phyloP scores from a whole-genome alignment of 345 rosid genomes.

The Trapa incisa region DNA sequence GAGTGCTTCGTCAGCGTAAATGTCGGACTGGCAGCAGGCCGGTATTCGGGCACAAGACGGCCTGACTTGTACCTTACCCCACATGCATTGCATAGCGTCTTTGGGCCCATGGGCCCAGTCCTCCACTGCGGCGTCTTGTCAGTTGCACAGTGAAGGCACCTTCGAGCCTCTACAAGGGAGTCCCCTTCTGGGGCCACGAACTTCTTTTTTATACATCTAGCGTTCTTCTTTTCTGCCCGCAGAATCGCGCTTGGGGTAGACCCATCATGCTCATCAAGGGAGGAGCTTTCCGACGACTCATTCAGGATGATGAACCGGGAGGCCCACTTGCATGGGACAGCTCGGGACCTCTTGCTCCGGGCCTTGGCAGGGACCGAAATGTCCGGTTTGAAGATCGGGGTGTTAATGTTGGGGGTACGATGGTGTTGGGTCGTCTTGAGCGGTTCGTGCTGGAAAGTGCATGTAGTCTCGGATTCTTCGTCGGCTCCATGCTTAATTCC shows the following conservation, averaged over 20 bases:
- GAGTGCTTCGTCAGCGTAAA: slow-evolving; percentile 60
- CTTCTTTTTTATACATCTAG: slow-evolving; percentile 23
- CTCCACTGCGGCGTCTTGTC: slow-evolving; percentile 86
- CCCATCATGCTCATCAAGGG: slow-evolving; percentile 6
- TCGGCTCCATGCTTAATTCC: slow-evolving; percentile 55
- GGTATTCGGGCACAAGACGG: slow-evolving; percentile 59
- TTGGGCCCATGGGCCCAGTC: slow-evolving; percentile 76
- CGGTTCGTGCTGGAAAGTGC: slow-evolving; percentile 17
- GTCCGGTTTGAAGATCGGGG: slow-evolving; percentile 42
- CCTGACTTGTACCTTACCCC: slow-evolving; percentile 77
- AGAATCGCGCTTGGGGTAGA: slow-evolving; percentile 6
- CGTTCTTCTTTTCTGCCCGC: slow-evolving; percentile 20
- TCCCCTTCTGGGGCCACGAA: slow-evolving; percentile 10
- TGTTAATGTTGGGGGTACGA: slow-evolving; percentile 10
- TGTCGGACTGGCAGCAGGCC: slow-evolving; percentile 75
- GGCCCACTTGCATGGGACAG: slow-evolving; percentile 73
- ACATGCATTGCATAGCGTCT: slow-evolving; percentile 85
- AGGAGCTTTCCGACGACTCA: slow-evolving; percentile 15
- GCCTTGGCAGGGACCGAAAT: slow-evolving; percentile 82
- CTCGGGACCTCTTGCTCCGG: slow-evolving; percentile 88
- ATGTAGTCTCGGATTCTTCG: slow-evolving; percentile 30
- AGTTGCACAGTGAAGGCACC: slow-evolving; percentile 57
- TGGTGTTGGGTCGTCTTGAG: slow-evolving; percentile 2
- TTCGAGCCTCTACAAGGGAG: slow-evolving; percentile 30
- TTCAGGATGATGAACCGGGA: slow-evolving; percentile 58